Conservation (phyloP, 2,329 filamentous ascomycete genomes). For the Penicillium sp. region DNA sequence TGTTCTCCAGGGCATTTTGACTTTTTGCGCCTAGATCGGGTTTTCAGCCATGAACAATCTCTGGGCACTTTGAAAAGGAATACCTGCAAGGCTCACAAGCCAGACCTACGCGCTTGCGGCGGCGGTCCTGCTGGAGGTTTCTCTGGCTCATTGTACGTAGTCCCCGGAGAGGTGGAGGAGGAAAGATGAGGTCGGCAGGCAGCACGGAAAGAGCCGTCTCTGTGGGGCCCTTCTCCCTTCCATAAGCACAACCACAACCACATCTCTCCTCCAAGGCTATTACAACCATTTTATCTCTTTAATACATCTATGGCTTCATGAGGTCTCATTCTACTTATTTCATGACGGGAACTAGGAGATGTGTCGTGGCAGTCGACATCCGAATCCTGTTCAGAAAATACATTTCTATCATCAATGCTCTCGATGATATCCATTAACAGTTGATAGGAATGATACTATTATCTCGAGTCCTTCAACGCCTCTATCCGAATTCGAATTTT, state of each 20-base stretch:
- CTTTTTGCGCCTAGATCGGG: constrained; percentile 45
- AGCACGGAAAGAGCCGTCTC: constrained; percentile 2
- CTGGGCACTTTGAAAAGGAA: neutral
- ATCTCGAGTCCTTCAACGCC: no score
- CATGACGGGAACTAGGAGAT: no score
- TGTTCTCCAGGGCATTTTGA: constrained; percentile 50
- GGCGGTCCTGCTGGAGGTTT: neutral
- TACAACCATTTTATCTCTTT: no score
- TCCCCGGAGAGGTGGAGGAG: neutral
- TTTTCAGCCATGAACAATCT: constrained; percentile 10
- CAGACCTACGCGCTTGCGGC: constrained; percentile 35
- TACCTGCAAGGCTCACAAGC: constrained; percentile 43
- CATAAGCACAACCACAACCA: neutral
- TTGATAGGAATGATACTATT: no score
- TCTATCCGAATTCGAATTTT: no score
- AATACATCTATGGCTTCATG: no score
- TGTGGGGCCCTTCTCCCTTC: neutral
- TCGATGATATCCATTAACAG: no score
- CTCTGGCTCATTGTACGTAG: neutral
- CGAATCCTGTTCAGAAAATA: no score
- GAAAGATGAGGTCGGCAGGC: neutral
- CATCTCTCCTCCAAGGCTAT: no score
- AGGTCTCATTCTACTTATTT: no score
- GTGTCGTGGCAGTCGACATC: no score
- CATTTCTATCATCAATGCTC: no score